phyloP scores from a whole-genome alignment of 1,139 yeast species.

The Sugiyamaella paludigena region DNA sequence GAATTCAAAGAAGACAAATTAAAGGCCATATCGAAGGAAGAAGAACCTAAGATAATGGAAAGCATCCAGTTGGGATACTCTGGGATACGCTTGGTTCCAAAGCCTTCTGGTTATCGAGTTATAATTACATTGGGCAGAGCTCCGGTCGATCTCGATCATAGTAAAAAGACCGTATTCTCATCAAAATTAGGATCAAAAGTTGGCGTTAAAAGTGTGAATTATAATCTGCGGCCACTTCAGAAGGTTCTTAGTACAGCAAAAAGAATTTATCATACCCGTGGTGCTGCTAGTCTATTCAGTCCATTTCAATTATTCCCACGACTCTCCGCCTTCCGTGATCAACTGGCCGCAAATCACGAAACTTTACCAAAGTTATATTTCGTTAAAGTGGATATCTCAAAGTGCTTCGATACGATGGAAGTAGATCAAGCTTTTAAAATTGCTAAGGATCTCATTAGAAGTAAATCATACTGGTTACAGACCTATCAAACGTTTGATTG shows the following conservation, averaged over 20 bases:
- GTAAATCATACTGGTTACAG: slow-evolving; percentile 12
- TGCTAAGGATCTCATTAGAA: slow-evolving; percentile 23
- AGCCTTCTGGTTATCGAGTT: slow-evolving; percentile 16
- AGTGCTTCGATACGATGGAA: slow-evolving; percentile 78
- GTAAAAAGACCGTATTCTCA: too few species aligned
- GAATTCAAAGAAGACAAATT: slow-evolving; percentile 18
- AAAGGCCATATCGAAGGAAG: slow-evolving; percentile 23
- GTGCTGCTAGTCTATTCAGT: slow-evolving; percentile 18
- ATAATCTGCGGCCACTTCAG: slow-evolving; percentile 30
- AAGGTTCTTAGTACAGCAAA: slow-evolving; percentile 26
- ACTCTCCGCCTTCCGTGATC: slow-evolving; percentile 22
- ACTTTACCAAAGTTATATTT: slow-evolving; percentile 46
- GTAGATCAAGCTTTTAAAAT: slow-evolving; percentile 42
- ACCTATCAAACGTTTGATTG: slow-evolving; percentile 4
- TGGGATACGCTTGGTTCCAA: slow-evolving; percentile 23
- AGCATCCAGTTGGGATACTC: slow-evolving; percentile 40
- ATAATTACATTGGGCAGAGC: slow-evolving; percentile 18
- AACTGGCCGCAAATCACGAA: neutral
- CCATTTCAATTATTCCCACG: slow-evolving; percentile 17
- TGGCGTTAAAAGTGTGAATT: slow-evolving; percentile 25
- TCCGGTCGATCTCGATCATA: neutral
- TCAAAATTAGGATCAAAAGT: neutral
- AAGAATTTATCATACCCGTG: slow-evolving; percentile 15
- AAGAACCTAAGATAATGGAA: slow-evolving; percentile 34
- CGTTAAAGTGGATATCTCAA: slow-evolving; percentile 72